Evolutionary conservation across 306 rosid species (phyloP).

Genomic region (Echinosophora koreensis): DNA sequence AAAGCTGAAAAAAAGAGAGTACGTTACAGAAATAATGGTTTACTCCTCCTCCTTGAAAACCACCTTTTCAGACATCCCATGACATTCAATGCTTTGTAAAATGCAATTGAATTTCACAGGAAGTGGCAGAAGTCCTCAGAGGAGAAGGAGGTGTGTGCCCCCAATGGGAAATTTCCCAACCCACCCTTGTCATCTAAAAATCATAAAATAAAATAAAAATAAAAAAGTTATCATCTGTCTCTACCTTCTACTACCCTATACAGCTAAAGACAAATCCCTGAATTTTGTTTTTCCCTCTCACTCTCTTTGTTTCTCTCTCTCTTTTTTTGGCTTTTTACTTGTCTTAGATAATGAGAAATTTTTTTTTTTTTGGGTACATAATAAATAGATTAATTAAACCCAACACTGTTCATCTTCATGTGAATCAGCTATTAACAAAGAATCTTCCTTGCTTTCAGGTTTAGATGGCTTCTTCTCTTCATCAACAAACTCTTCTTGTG

Average conservation of each 20-base stretch:
- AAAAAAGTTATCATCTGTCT: conserved; percentile 50
- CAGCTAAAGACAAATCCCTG: conserved; percentile 54
- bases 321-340: neutral
- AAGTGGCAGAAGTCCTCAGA: conserved; percentile 42
- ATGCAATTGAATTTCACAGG: conserved; percentile 50
- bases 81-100: conserved; percentile 52
- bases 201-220: conserved; percentile 14
- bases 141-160: neutral
- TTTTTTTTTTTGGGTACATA: neutral
- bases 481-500: conserved; percentile 35
- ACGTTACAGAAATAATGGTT: conserved; percentile 50
- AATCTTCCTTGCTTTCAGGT: conserved; percentile 55
- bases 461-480: conserved; percentile 49
- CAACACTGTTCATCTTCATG: conserved; percentile 48
- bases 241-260: conserved; percentile 51
- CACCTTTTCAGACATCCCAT: conserved; percentile 46
- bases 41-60: conserved; percentile 35
- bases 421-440: conserved; percentile 33
- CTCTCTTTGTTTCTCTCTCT: neutral
- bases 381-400: conserved; percentile 42
- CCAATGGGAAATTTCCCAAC: conserved; percentile 23
- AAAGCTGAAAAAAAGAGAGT: conserved; percentile 46
- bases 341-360: neutral
- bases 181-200: conserved; percentile 23
- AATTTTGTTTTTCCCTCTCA: conserved; percentile 2